Percentiles rank a stretch among this genome's conserved stretches.
Evolutionary conservation across 306 rosid species (phyloP).

Genomic region (Leucaena leucocephala): DNA sequence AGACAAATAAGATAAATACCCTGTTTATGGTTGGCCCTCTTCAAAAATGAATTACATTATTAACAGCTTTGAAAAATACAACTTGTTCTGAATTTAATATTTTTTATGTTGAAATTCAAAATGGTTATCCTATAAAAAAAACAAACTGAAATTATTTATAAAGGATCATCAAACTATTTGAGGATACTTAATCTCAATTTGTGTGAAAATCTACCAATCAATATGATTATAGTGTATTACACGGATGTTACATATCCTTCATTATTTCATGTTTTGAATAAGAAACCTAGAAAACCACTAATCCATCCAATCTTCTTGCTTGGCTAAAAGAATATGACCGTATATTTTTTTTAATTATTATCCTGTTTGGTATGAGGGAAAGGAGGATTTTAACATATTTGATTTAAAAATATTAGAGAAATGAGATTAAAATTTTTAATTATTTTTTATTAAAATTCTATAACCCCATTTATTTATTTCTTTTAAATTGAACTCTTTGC

Average conservation of each 20-base stretch:
- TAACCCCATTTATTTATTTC: no score
- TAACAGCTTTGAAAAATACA: not conserved
- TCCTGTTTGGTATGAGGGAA: no score
- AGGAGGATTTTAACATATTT: no score
- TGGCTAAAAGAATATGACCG: constrained; percentile 22
- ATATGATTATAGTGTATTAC: not conserved
- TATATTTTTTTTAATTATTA: not conserved
- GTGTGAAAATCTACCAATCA: not conserved
- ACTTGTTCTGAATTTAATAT: not conserved
- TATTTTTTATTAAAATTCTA: no score
- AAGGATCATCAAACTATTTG: not conserved
- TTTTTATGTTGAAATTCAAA: no score
- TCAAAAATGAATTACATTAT: not conserved
- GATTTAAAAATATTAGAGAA: not conserved
- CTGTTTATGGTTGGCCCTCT: not conserved
- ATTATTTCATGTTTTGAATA: not conserved
- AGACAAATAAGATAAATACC: not conserved
- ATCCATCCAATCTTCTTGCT: not conserved
- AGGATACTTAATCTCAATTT: not conserved
- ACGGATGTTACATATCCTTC: not conserved
- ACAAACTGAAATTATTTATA: not conserved
- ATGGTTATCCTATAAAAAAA: not conserved
- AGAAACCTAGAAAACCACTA: not conserved
- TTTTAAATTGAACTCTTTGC: no score
- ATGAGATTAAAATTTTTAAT: no score